Evolutionary conservation across 2,329 filamentous ascomycete species (phyloP), one percentile per base, ranked within the genome.

Genomic region (Calonectria pseudoreteaudii): DNA sequence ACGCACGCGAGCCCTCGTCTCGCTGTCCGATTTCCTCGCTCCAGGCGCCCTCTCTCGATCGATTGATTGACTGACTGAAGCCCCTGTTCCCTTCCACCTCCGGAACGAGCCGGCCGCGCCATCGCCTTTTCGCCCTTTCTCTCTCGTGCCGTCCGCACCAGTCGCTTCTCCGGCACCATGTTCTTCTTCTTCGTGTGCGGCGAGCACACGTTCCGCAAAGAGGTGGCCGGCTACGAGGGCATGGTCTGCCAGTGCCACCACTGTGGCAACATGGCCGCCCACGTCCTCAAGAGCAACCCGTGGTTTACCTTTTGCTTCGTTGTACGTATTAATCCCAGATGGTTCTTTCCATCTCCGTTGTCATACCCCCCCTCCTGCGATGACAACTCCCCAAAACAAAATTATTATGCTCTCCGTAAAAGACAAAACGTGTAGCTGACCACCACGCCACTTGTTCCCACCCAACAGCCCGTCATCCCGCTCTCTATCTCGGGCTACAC

Each of bases 251-350:
- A 91, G 79, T 93, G 91, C 80, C 89, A 91, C 83, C 92, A 93
- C 83, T 93, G 91, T 83, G 91, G 91, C 67, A 93, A 93, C 86
- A 91, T 90, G 84, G 87, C 88, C 3, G 91, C 87, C 18, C 87
- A 86, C 74, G 91, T 93, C 71, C 87, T 91, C 80, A 93, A 93
- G 83, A 89, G 88, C 72, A 88, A 92, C 73, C 91, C 91, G 52
- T 95, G 93, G 92, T 95, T 95, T 81, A 95, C 94, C 7, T 92
- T 95, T 81, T 95, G 94, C 87, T 95, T 94, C 84, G 85, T 95
- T 68, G 91, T 92, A 84, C 80, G 89, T 86, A 13, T 28, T 60
- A 18, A 31, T 28, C n/a, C 13, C 13, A 11, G 11, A 56, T n/a
- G 41, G 41, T 44, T 20, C 31, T 34, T 44, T 20, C 2, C 10